These are phyloP conservation scores for Sugiyamaella americana DNA, from an alignment of 805 yeast genomes.

Conservation along the genomic window DNA sequence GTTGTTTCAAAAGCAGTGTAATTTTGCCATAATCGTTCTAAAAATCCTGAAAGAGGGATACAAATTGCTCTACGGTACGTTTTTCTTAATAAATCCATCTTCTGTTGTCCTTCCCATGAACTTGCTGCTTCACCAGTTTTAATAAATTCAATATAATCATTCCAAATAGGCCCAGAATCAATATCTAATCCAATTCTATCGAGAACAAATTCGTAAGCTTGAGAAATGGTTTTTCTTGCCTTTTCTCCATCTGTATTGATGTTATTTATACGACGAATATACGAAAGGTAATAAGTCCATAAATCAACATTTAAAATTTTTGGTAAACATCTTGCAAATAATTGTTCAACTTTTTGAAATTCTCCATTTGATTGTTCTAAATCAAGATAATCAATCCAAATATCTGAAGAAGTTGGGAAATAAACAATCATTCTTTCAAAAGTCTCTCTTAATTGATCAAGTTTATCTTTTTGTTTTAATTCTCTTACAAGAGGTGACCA, in stretches of 20 bases:
- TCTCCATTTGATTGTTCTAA: conserved; percentile 61
- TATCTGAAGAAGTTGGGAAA: conserved; percentile 62
- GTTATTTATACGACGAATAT: conserved; percentile 59
- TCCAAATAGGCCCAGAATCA: conserved; percentile 67
- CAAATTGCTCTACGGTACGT: conserved; percentile 61
- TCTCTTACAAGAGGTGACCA: conserved; percentile 53
- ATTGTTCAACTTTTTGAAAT: conserved; percentile 55
- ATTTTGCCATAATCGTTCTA: conserved; percentile 75
- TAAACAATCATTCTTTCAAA: conserved; percentile 55
- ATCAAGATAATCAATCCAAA: conserved; percentile 72
- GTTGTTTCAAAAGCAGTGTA: conserved; percentile 83
- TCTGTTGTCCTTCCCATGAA: conserved; percentile 80
- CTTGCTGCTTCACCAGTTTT: conserved; percentile 51
- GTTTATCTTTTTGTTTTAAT: conserved; percentile 47
- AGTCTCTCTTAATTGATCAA: conserved; percentile 50
- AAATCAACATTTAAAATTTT: conserved; percentile 57
- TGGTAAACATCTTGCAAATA: conserved; percentile 60
- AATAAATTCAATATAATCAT: conserved; percentile 72
- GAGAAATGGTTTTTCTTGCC: conserved; percentile 64
- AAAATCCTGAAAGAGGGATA: conserved; percentile 61
- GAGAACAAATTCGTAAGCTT: conserved; percentile 79
- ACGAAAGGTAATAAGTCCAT: conserved; percentile 72
- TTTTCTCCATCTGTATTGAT: conserved; percentile 75
- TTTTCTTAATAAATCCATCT: conserved; percentile 67
- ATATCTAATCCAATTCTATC: conserved; percentile 75